Conservation (phyloP, 768 basidiomycete species). For the Terana coerulea region DNA sequence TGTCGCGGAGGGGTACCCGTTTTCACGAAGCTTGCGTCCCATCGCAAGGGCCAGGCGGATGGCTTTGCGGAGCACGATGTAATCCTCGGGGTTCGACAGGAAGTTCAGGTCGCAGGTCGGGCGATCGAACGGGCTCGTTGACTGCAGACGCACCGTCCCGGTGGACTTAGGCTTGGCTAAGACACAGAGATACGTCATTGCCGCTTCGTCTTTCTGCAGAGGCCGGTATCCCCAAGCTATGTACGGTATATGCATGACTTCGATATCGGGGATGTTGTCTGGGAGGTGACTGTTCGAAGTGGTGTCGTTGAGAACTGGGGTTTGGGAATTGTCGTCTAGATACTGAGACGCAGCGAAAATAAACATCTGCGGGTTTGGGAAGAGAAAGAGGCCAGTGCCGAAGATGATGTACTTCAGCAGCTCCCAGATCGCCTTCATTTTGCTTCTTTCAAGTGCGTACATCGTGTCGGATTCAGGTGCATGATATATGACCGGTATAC, state of each 20-base stretch:
- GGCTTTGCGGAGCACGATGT: not conserved
- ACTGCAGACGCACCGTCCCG: not conserved
- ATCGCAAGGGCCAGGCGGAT: not conserved
- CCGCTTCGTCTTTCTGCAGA: constrained; percentile 8
- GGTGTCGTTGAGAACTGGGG: not conserved
- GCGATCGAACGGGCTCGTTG: not conserved
- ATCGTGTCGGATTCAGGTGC: constrained; percentile 15
- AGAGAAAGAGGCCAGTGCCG: constrained; percentile 11
- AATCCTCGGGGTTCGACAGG: not conserved
- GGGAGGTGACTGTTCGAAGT: constrained; percentile 11
- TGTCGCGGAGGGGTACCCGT: constrained; percentile 5
- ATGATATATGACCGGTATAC: constrained; percentile 12
- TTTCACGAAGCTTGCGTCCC: too few relatives aligned
- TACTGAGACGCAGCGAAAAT: constrained; percentile 10
- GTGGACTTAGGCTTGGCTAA: not conserved
- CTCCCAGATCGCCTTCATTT: constrained; percentile 4
- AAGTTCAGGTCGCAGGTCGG: not conserved
- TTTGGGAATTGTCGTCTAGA: constrained; percentile 1
- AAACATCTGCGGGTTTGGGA: constrained; percentile 8
- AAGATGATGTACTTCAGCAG: constrained; percentile 12
- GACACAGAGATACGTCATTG: not conserved
- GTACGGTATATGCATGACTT: constrained; percentile 15
- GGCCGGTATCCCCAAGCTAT: not conserved
- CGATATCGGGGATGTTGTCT: constrained; percentile 18
- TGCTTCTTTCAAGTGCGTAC: constrained; percentile 8